Conservation (phyloP, 1,284 basidiomycete genomes). For the Fomitopsis palustris region DNA sequence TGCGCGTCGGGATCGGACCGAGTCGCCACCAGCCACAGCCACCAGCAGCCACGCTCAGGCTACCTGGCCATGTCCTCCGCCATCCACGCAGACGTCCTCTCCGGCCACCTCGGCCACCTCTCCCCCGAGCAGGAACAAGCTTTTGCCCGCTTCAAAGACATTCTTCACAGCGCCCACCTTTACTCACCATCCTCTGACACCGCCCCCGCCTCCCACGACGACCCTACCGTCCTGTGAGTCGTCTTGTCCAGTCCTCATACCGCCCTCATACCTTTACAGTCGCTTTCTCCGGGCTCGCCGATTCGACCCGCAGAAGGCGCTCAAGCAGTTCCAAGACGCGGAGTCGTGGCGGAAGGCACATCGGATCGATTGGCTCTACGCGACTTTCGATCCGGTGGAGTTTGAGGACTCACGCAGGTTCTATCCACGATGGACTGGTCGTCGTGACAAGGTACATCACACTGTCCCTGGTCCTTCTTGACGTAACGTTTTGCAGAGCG, state of each 20-base stretch:
- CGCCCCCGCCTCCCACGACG: conserved; percentile 52
- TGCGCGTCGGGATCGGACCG: neutral
- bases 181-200: conserved; percentile 39
- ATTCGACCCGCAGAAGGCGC: conserved; percentile 59
- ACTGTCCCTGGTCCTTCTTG: too few relatives aligned
- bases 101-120: conserved; percentile 54
- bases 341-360: conserved; percentile 64
- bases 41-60: neutral
- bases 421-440: conserved; percentile 78
- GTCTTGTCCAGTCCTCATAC: neutral
- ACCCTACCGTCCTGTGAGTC: conserved; percentile 63
- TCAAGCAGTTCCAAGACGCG: conserved; percentile 63
- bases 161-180: conserved; percentile 43
- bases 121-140: conserved; percentile 43
- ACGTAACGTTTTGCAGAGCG: conserved; percentile 40
- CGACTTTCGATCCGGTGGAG: conserved; percentile 53
- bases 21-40: neutral
- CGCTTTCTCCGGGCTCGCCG: conserved; percentile 74
- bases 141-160: conserved; percentile 49
- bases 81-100: conserved; percentile 31
- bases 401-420: conserved; percentile 57
- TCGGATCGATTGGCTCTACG: conserved; percentile 59
- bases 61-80: conserved; percentile 9
- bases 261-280: conserved; percentile 31
- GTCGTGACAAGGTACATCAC: conserved; percentile 57